Base-by-base conservation (phyloP, 1,284 basidiomycete species). In the Volvariella volvacea region DNA sequence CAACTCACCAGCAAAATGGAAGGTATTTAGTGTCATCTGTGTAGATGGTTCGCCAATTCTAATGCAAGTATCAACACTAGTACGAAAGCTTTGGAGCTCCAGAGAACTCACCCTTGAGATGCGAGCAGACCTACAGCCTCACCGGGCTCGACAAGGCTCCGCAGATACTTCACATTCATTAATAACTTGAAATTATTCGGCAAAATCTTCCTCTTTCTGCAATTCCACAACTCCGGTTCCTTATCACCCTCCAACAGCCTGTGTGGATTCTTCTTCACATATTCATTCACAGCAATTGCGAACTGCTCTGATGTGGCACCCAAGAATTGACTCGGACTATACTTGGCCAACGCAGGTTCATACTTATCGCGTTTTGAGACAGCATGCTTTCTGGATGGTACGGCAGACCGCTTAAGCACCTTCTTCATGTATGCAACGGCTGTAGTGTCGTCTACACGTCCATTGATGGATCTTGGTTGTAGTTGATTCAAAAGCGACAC, bases 1-100 rank as follows among this genome's bases (percentile, higher is more conserved):
- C 39, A 42, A 62, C 77, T 56, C 62, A 81, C 89, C 92, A 52
- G 93, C 93, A 63, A 99, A 97, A 73, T 99, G 96, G 82, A 99
- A 99, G 7, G 96, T 99, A 65, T 99, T 99, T 53, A 99, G 71
- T 22, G 96, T 99, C 96, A 99, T 99, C 64, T 99, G 96, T 1
- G 96, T 99, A 19, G 96, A 99, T 3, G 96, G 96, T 65, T 99
- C 96, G 48, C 96, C 96, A 39, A 99, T 83, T 71, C 93, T 93
- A 50, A 12, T 46, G 41, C 45, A 41, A 50, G 43, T n/a, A n/a
- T n/a, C n/a, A n/a, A 41, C 22, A 22, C 48, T 37, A 49, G 25
- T 33, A 39, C 34, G 42, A 4, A 19, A 19, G 17, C 17, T 10
- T 36, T 8, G 33, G 42, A 14, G 42, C 15, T 39, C 14, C 31